A percentile compares a stretch with the other conserved stretches of the same genome.
These are phyloP conservation scores for Phytophthora ramorum DNA, from an alignment of 352 stramenopile species.

Conservation along the genomic window DNA sequence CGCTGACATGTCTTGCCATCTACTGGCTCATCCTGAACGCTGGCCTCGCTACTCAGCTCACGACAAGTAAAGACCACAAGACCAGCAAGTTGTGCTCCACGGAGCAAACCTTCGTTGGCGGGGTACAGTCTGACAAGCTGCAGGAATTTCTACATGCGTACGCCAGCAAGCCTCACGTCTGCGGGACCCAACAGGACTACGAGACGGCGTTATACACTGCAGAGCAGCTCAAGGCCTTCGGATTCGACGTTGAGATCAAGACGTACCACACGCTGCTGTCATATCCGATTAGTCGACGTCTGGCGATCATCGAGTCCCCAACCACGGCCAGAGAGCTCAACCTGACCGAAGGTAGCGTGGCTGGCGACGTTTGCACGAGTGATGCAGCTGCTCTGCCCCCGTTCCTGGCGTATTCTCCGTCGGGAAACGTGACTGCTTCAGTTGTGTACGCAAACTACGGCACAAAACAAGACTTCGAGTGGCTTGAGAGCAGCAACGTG, in stretches of 20 bases:
- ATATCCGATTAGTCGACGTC: constrained; percentile 48
- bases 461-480: constrained; percentile 75
- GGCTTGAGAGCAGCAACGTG: constrained; percentile 57
- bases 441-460: constrained; percentile 91
- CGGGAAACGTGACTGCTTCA: constrained; percentile 60
- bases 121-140: constrained; percentile 37
- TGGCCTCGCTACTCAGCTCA: neutral
- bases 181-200: constrained; percentile 55
- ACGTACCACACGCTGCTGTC: constrained; percentile 77
- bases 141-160: constrained; percentile 55
- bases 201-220: constrained; percentile 60
- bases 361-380: constrained; percentile 66
- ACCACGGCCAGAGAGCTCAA: constrained; percentile 42
- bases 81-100: constrained; percentile 10
- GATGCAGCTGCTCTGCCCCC: constrained; percentile 60
- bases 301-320: constrained; percentile 51
- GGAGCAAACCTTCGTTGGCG: constrained; percentile 42
- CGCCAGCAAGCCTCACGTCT: constrained; percentile 49
- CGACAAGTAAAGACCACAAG: neutral
- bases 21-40: neutral
- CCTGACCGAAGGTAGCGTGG: constrained; percentile 61
- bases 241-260: constrained; percentile 67
- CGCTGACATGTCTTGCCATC: neutral
- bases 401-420: constrained; percentile 85
- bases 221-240: constrained; percentile 54